Conservation (phyloP, 2,329 filamentous ascomycete genomes). For the Xylaria sp. region DNA sequence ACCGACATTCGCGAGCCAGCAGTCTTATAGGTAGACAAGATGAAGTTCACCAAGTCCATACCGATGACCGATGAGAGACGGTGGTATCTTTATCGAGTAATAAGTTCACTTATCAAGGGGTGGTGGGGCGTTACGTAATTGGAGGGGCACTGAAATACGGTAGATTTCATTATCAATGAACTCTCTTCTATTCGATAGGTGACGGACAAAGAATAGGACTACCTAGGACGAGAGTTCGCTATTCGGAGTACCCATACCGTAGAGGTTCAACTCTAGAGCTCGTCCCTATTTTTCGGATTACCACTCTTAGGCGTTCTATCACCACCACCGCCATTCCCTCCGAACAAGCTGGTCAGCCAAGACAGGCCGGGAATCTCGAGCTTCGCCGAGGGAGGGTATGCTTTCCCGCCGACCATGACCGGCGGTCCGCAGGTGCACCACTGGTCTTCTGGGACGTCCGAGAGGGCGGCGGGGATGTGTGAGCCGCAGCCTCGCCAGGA, state of each 20-base stretch:
- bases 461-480: constrained; percentile 50
- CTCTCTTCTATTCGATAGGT: not conserved
- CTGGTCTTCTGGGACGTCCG: constrained; percentile 46
- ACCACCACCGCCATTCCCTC: constrained; percentile 19
- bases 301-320: constrained; percentile 4
- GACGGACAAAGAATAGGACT: not conserved
- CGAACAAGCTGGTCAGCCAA: constrained; percentile 40
- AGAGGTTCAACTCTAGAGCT: no score
- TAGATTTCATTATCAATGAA: not conserved
- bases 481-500: constrained; percentile 54
- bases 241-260: no score
- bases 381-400: constrained; percentile 49
- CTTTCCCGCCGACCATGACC: constrained; percentile 47
- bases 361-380: constrained; percentile 43
- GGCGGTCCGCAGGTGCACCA: constrained; percentile 53
- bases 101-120: constrained; percentile 12
- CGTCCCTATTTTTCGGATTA: constrained; percentile 20
- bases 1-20: not conserved
- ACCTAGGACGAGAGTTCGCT: no score
- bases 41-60: not conserved
- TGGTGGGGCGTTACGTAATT: not conserved
- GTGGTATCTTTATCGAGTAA: constrained; percentile 3
- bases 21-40: no score
- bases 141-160: constrained; percentile 6
- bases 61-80: not conserved